Base-by-base conservation (phyloP, 2,329 filamentous ascomycete genomes). In the Diaporthe sp. region DNA sequence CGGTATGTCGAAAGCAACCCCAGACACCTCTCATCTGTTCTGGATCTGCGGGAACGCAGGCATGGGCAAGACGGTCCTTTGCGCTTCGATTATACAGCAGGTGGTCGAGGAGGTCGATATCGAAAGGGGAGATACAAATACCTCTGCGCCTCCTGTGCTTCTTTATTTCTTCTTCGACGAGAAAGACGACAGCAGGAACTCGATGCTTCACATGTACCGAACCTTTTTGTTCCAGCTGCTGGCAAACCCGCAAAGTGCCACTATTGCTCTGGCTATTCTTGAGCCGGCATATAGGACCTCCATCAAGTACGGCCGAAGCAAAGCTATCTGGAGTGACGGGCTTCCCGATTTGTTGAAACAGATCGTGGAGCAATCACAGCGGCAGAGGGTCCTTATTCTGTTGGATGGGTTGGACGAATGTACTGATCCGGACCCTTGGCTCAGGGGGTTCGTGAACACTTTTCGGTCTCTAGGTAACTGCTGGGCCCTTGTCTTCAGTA, bases 101-200 rank as follows among this genome's bases (percentile, higher is more conserved):
- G 30, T 59, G 30, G 19, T 35, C 22, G 30, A n/a, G 30, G 30
- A 35, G 17, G 30, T 22, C 32, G 19, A 17, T 37, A 19, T 25
- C 37, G 37, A n/a, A 27, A 59, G 58, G 22, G 15, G 37, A 42
- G n/a, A n/a, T 39, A 4, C 7, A 39, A 27, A 17, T 44, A 8
- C 13, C 37, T 39, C 37, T 39, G 37, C 7, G 37, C 37, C 37
- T 39, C 37, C 37, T 39, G 37, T 22, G 58, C 35, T 63, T 13
- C 22, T 25, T 12, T 63, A 63, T n/a, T 63, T 63, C 58, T 63
- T 63, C 27, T 63, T 63, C n/a, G 58, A 63, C 58, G 42, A 35
- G 30, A 63, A 17, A n/a, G 58, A 63, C 22, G 58, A 44, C 12
- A 39, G n/a, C n/a, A 63, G 42, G 37, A 44, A 63, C 58, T 30